Evolutionary conservation across 306 rosid species (phyloP).

Genomic region (Oemleria cerasiformis): DNA sequence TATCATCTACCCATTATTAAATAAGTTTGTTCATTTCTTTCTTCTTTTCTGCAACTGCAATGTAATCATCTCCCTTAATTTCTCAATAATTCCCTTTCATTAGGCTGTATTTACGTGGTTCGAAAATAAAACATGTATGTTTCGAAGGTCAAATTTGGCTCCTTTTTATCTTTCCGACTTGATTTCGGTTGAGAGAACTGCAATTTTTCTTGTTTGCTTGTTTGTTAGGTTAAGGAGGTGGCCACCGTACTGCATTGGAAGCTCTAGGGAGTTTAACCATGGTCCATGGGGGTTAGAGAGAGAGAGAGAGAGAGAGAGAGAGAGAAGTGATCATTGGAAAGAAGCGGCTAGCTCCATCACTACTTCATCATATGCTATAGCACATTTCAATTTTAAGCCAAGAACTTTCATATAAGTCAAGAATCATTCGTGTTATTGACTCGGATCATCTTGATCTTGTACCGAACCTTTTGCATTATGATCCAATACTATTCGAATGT

Average conservation of each 20-base stretch:
- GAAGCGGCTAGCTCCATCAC: too few relatives aligned
- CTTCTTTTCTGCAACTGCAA: not conserved
- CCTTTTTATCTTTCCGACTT: not conserved
- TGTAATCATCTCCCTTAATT: not conserved
- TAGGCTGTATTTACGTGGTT: not conserved
- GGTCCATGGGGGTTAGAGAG: too few relatives aligned
- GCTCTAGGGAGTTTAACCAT: slow-evolving; percentile 59
- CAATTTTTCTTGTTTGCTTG: slow-evolving; percentile 39
- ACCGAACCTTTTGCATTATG: too few relatives aligned
- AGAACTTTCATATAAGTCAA: too few relatives aligned
- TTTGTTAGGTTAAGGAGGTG: slow-evolving; percentile 94
- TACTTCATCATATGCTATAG: too few relatives aligned
- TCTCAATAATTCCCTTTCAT: not conserved
- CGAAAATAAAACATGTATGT: slow-evolving; percentile 25
- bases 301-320: not conserved
- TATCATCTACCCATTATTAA: not conserved
- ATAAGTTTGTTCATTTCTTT: not conserved
- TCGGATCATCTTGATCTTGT: too few relatives aligned
- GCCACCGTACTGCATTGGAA: slow-evolving; percentile 98
- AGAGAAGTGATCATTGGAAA: not conserved
- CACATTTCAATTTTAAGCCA: too few relatives aligned
- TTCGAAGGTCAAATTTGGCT: not conserved
- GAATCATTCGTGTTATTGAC: too few relatives aligned
- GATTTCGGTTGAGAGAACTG: slow-evolving; percentile 23
- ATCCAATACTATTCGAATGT: too few relatives aligned